Percentiles rank a stretch among this genome's conserved stretches.
These are phyloP conservation scores for Neofusicoccum parvum DNA, from an alignment of 2,329 filamentous ascomycete species.

Conservation along the genomic window DNA sequence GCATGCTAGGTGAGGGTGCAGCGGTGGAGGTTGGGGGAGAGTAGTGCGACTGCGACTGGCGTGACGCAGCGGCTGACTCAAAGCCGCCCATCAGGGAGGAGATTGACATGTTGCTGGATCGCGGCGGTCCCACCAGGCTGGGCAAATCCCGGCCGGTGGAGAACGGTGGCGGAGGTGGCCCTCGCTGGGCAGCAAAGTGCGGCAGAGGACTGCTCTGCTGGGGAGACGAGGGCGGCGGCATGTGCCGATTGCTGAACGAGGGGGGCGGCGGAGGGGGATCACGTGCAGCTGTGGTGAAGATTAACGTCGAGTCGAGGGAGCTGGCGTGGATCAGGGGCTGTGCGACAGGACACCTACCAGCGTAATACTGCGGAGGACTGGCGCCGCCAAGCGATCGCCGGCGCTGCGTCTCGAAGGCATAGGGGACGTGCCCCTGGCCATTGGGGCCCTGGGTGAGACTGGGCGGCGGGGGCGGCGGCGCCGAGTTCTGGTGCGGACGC, in stretches of 20 bases:
- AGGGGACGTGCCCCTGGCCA: constrained; percentile 19
- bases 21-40: constrained; percentile 43
- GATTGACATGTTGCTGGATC: constrained; percentile 71
- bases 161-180: constrained; percentile 50
- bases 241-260: constrained; percentile 47
- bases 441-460: constrained; percentile 8
- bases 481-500: constrained; percentile 20
- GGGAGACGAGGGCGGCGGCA: constrained; percentile 54
- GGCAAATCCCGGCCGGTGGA: constrained; percentile 58
- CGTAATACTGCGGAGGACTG: constrained; percentile 37
- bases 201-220: constrained; percentile 42
- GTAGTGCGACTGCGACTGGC: constrained; percentile 45
- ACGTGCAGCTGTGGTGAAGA: constrained; percentile 35
- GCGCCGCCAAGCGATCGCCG: constrained; percentile 47
- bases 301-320: constrained; percentile 27
- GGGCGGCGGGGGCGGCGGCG: constrained; percentile 20
- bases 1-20: constrained; percentile 40
- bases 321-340: constrained; percentile 20
- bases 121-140: constrained; percentile 52
- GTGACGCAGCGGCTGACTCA: constrained; percentile 46
- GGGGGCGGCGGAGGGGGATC: constrained; percentile 43
- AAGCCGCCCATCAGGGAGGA: constrained; percentile 68
- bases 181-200: constrained; percentile 44
- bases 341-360: constrained; percentile 31
- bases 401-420: constrained; percentile 29